Percentiles rank a stretch among this genome's conserved stretches.
These are phyloP conservation scores for Podila horticola DNA, from an alignment of 192 early-diverging fungal genomes.

Conservation along the genomic window DNA sequence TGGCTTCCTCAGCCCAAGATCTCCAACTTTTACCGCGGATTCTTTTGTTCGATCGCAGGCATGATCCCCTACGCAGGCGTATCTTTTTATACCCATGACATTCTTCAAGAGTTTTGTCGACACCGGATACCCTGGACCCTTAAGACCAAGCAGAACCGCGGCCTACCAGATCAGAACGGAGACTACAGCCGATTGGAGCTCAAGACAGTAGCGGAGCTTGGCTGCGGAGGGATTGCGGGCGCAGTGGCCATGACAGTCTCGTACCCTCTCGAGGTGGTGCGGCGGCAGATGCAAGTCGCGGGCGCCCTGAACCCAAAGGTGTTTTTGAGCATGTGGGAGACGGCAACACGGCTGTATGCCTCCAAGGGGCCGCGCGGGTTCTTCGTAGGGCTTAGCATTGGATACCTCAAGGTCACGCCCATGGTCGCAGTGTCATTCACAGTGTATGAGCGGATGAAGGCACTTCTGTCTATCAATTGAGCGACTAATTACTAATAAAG, in stretches of 20 bases:
- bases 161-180: slow-evolving; percentile 28
- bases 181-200: slow-evolving; percentile 54
- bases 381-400: slow-evolving; percentile 96
- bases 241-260: slow-evolving; percentile 84
- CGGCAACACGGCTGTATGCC: slow-evolving; percentile 70
- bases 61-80: slow-evolving; percentile 97
- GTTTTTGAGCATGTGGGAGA: slow-evolving; percentile 66
- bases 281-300: slow-evolving; percentile 86
- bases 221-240: slow-evolving; percentile 86
- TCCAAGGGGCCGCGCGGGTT: slow-evolving; percentile 83
- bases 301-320: slow-evolving; percentile 66
- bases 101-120: slow-evolving; percentile 68
- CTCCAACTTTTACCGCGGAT: slow-evolving; percentile 93
- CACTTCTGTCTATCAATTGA: slow-evolving; percentile 57
- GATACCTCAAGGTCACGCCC: slow-evolving; percentile 94
- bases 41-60: slow-evolving; percentile 85
- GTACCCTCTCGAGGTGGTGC: slow-evolving; percentile 94
- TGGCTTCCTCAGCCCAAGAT: slow-evolving; percentile 4
- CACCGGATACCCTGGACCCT: slow-evolving; percentile 17
- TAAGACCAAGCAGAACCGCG: slow-evolving; percentile 25
- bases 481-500: neutral
- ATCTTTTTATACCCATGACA: slow-evolving; percentile 88
- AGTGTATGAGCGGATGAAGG: slow-evolving; percentile 86
- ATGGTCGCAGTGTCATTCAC: slow-evolving; percentile 93
- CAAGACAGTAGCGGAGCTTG: slow-evolving; percentile 79